Conservation (phyloP, 192 early-diverging fungal genomes). For the Coemansia biformis region DNA sequence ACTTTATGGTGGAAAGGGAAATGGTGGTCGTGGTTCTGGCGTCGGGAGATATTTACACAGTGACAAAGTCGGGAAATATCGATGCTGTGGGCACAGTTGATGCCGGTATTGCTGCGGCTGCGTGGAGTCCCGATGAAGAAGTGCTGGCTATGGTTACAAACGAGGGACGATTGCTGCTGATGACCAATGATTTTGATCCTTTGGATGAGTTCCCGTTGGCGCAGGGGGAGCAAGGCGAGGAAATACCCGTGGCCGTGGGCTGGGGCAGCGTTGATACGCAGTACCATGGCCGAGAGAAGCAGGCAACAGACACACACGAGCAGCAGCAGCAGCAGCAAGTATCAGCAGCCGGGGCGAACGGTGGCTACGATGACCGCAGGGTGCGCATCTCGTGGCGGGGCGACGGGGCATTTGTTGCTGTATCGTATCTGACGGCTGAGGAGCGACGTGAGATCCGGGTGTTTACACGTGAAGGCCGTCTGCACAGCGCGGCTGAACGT, state of each 20-base stretch:
- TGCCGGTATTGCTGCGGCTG: no score
- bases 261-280: conserved; percentile 98
- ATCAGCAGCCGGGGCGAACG: conserved; percentile 54
- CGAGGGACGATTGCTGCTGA: conserved; percentile 52
- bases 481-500: conserved; percentile 74
- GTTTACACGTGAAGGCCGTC: conserved; percentile 81
- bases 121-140: no score
- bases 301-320: conserved; percentile 24
- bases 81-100: no score
- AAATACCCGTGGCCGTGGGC: conserved; percentile 73
- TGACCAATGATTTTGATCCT: conserved; percentile 93
- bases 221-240: conserved; percentile 64
- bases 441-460: conserved; percentile 54
- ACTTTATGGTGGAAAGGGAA: conserved; percentile 53
- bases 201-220: conserved; percentile 75
- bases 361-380: conserved; percentile 57
- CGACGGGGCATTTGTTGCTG: conserved; percentile 78
- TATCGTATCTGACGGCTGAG: conserved; percentile 61
- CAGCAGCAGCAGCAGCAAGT: conserved; percentile 46
- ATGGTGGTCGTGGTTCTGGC: conserved; percentile 43
- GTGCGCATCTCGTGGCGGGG: conserved; percentile 86
- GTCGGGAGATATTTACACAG: conserved; percentile 50
- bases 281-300: conserved; percentile 89
- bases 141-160: no score
- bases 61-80: conserved; percentile 9